Evolutionary conservation across 2,329 filamentous ascomycete genomes (phyloP).

Genomic region (Coniochaeta hoffmannii): DNA sequence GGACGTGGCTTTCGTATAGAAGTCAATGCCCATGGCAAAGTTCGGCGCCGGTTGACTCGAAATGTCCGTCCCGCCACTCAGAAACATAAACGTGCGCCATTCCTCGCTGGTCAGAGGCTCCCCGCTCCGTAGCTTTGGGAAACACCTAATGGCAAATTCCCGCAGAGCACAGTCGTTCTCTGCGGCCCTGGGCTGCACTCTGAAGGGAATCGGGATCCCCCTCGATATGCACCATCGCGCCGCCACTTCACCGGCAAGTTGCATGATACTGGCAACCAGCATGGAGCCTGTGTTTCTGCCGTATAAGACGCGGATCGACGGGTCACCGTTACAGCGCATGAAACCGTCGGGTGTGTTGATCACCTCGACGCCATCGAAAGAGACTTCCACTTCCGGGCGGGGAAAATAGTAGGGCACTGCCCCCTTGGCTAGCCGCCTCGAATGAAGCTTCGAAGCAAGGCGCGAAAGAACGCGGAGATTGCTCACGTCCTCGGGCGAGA

Average conservation of each 20-base stretch:
- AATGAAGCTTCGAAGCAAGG: slow-evolving; percentile 38
- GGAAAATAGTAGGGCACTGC: slow-evolving; percentile 41
- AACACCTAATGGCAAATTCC: slow-evolving; percentile 26
- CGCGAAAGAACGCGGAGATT: slow-evolving; percentile 40
- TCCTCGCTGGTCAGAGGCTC: slow-evolving; percentile 21
- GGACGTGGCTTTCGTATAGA: slow-evolving; percentile 57
- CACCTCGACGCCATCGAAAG: slow-evolving; percentile 26
- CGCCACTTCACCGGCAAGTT: slow-evolving; percentile 53
- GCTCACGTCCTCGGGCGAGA: slow-evolving; percentile 33
- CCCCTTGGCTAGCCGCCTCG: slow-evolving; percentile 35
- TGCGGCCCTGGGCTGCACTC: slow-evolving; percentile 35
- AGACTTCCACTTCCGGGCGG: slow-evolving; percentile 34
- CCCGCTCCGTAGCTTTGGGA: slow-evolving; percentile 29
- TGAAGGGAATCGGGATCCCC: slow-evolving; percentile 52
- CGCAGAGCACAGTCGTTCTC: slow-evolving; percentile 29
- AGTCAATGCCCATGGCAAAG: slow-evolving; percentile 48
- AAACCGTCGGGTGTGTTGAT: slow-evolving; percentile 14
- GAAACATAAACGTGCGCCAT: slow-evolving; percentile 22
- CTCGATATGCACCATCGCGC: slow-evolving; percentile 53
- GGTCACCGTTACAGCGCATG: slow-evolving; percentile 35
- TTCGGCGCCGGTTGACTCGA: slow-evolving; percentile 46
- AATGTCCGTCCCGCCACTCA: slow-evolving; percentile 44
- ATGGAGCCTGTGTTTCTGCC: slow-evolving; percentile 19
- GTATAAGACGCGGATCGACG: slow-evolving; percentile 38
- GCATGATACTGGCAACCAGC: slow-evolving; percentile 47